A percentile compares a stretch with the other conserved stretches of the same genome.
Conservation (phyloP, 176 grass and related monocot genomes). For the Pharus latifolius region DNA sequence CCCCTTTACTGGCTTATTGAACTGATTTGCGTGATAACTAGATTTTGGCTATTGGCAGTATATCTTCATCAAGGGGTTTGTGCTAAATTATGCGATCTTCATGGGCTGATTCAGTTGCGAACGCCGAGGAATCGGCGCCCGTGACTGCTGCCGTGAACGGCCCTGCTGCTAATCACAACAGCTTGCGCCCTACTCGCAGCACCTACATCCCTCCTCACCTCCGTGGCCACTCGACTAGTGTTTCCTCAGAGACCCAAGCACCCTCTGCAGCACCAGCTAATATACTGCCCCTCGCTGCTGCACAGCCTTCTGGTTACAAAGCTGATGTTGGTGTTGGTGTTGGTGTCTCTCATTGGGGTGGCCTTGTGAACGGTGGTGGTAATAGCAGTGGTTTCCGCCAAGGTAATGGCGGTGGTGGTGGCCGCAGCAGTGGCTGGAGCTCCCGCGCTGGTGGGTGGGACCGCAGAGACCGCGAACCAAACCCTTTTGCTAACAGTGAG, state of each 20-base stretch:
- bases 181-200: constrained; percentile 31
- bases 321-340: constrained; percentile 23
- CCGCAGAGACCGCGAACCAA: constrained; percentile 60
- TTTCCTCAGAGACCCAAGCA: background rate
- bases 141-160: constrained; percentile 21
- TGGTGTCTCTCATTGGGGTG: constrained; percentile 22
- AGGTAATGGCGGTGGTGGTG: constrained; percentile 14
- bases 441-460: constrained; percentile 50
- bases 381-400: constrained; percentile 16
- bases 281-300: background rate
- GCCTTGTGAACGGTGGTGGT: background rate
- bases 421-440: constrained; percentile 30
- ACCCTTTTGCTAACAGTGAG: constrained; percentile 55
- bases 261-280: constrained; percentile 4
- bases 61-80: constrained; percentile 9
- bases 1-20: background rate
- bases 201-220: constrained; percentile 87
- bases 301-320: constrained; percentile 24
- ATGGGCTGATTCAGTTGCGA: constrained; percentile 99
- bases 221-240: constrained; percentile 30
- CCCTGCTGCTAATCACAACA: constrained; percentile 26
- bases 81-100: constrained; percentile 96
- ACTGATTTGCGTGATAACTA: background rate
- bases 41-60: constrained; percentile 17
- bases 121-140: constrained; percentile 90